These are phyloP conservation scores for Lentinula detonsa DNA, from an alignment of 768 basidiomycete species.

Conservation along the genomic window DNA sequence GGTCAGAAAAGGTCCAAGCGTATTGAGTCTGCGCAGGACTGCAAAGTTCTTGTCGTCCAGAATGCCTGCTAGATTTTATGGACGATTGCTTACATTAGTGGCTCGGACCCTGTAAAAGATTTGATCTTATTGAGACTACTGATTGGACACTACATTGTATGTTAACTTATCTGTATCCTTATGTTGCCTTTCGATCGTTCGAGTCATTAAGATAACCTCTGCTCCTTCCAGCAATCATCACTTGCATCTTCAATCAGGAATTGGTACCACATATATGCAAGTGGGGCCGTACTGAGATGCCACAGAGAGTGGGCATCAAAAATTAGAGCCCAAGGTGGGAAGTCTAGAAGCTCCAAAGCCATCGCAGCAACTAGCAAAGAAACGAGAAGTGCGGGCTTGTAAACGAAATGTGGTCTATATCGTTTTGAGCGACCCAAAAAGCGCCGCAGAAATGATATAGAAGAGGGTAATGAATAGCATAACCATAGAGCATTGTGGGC, in stretches of 20 bases:
- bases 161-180: not conserved
- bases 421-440: constrained; percentile 48
- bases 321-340: constrained; percentile 67
- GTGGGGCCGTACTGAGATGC: constrained; percentile 81
- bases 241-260: constrained; percentile 71
- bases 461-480: constrained; percentile 55
- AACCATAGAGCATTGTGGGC: constrained; percentile 81
- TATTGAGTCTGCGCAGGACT: not conserved
- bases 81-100: not conserved
- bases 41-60: not conserved
- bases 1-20: not conserved
- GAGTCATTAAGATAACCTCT: constrained; percentile 10
- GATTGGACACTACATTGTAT: not conserved
- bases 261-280: constrained; percentile 80
- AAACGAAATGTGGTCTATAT: constrained; percentile 53
- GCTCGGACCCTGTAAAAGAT: not conserved
- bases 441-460: constrained; percentile 40
- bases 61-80: not conserved
- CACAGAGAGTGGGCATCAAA: constrained; percentile 92
- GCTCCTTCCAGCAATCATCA: constrained; percentile 61
- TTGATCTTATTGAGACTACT: not conserved
- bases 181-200: not conserved
- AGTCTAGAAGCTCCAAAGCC: constrained; percentile 84
- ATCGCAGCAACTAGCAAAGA: constrained; percentile 69
- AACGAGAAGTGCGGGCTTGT: constrained; percentile 56